These are phyloP conservation scores for Saxispiralis lemnorum DNA, from an alignment of 495 filamentous ascomycete species.

Conservation along the genomic window DNA sequence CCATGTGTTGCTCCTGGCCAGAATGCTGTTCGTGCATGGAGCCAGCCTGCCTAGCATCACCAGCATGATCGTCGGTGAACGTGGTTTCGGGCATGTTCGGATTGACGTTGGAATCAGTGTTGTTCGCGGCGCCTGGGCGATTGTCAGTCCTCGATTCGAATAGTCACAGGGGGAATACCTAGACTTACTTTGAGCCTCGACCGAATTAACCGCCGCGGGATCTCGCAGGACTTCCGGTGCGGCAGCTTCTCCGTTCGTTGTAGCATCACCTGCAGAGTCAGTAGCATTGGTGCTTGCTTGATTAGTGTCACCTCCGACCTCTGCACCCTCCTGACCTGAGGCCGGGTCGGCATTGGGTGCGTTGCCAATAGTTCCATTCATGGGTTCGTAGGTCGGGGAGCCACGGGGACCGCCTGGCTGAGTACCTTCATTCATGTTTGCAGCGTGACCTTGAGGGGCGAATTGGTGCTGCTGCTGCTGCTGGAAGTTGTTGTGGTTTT, in stretches of 20 bases:
- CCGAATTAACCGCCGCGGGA: background rate
- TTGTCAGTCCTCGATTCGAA: background rate
- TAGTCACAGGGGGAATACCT: background rate
- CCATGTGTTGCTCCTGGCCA: background rate
- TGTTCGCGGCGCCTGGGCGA: background rate
- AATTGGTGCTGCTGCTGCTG: background rate
- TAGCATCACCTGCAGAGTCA: background rate
- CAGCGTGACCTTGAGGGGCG: background rate
- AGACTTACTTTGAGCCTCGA: background rate
- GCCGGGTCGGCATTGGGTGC: conserved; percentile 26
- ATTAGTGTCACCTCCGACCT: conserved; percentile 37
- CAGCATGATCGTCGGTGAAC: background rate
- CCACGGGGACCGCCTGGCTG: conserved; percentile 21
- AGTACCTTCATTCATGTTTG: conserved; percentile 32
- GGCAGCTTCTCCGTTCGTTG: background rate
- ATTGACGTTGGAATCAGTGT: background rate
- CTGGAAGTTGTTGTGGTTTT: conserved; percentile 5
- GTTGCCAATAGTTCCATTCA: conserved; percentile 35
- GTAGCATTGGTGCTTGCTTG: conserved; percentile 13
- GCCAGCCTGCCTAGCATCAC: conserved; percentile 10
- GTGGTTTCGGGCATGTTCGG: background rate
- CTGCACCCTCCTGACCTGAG: conserved; percentile 33
- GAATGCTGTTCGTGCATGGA: background rate
- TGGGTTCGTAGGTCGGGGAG: conserved; percentile 13
- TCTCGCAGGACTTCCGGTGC: background rate